Base-by-base conservation (phyloP, 495 filamentous ascomycete genomes). In the Aspergillus homomorphus region DNA sequence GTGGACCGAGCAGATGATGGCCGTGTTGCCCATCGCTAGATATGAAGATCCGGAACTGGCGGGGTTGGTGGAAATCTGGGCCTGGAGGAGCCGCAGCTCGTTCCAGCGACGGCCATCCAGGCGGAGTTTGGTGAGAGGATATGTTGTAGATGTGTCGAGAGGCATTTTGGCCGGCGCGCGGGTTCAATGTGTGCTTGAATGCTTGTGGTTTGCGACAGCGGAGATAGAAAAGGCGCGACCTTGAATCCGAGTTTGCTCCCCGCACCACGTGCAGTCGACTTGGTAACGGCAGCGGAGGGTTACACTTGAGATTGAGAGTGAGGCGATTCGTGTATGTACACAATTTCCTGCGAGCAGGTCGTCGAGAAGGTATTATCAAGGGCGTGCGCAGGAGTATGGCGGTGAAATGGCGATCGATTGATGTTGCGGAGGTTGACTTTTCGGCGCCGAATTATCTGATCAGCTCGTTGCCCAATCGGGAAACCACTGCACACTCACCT, bases 91-190 rank as follows among this genome's bases (percentile, higher is more conserved):
- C 24, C 94, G 91, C 44, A 98, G 86, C 73, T 99, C 94, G 76
- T 99, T 99, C 95, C 95, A 99, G 48, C 94, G 85, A 10, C 94
- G 90, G 58, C 94, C 92, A 72, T 96, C 92, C 63, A 95, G 89
- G 68, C 92, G 91, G 59, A 97, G 86, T 63, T 87, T 85, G 52
- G 91, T 89, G 58, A 96, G 85, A 63, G 83, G 80, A 78, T 96
- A 97, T 59, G 76, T 78, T 54, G 88, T 88, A 14, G 89, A 91
- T 21, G 90, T 92, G 73, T 96, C 91, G 71, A 97, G 90, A 61
- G 91, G 90, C 91, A 96, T 96, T 56, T 64, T 80, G 60, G 53
- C 53, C 8, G 51, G 38, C 33, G 58, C 57, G 22, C n/a, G n/a
- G n/a, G n/a, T n/a, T n/a, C n/a, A 10, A 21, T 30, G 19, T 30